Evolutionary conservation across 139 green algal species (phyloP).

Genomic region (Edaphochlamys debaryana): DNA sequence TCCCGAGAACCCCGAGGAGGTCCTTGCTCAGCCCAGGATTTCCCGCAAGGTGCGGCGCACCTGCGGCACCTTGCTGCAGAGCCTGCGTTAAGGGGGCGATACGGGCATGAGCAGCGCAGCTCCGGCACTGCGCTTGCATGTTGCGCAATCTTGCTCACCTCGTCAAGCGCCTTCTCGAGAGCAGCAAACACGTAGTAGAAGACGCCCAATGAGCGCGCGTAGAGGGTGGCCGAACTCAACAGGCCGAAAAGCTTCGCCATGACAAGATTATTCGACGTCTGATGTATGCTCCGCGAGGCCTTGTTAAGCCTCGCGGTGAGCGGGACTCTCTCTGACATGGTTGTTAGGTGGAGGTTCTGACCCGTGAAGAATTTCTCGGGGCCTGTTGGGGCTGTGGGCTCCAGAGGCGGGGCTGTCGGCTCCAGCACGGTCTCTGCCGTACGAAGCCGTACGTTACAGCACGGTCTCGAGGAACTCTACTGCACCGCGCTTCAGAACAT

Average conservation of each 20-base stretch:
- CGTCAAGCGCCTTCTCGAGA: conserved; percentile 26
- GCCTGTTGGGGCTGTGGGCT: too few species aligned
- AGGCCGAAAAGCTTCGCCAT: conserved; percentile 34
- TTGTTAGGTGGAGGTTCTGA: too few species aligned
- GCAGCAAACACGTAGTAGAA: conserved; percentile 45
- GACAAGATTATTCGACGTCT: background rate
- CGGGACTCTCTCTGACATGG: too few species aligned
- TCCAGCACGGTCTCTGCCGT: too few species aligned
- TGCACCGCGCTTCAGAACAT: too few species aligned
- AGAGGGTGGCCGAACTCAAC: conserved; percentile 22
- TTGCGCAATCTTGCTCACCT: background rate
- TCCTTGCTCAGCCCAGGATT: too few species aligned
- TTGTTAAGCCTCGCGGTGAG: background rate
- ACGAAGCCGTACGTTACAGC: too few species aligned
- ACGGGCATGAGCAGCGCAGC: background rate
- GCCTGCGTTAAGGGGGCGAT: background rate
- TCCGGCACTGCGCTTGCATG: background rate
- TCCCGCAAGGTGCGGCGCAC: background rate
- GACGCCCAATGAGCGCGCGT: conserved; percentile 13
- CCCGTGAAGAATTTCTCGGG: too few species aligned
- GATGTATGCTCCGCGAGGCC: conserved; percentile 1
- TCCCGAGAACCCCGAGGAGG: too few species aligned
- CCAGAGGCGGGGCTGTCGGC: too few species aligned
- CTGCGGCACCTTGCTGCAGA: background rate
- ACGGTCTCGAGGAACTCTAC: too few species aligned